Evolutionary conservation across 306 rosid genomes (phyloP).

Genomic region (cucumber (Cucumis sativus)): DNA sequence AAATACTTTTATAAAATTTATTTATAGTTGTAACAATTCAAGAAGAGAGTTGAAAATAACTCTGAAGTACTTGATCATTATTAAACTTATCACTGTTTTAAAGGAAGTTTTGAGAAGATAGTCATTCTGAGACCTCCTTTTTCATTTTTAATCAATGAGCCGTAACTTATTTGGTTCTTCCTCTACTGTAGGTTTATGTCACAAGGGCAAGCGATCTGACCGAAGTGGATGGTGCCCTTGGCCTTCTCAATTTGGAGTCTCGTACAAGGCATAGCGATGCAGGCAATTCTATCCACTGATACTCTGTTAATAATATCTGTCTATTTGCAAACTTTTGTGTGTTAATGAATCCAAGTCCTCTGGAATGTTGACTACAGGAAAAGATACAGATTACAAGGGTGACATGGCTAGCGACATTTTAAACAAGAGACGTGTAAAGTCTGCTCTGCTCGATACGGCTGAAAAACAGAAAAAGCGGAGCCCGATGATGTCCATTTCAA

Average conservation of each 20-base stretch:
- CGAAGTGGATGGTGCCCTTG: constrained; percentile 53
- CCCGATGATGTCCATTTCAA: constrained; percentile 15
- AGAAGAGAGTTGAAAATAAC: background rate
- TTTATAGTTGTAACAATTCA: background rate
- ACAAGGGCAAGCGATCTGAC: constrained; percentile 35
- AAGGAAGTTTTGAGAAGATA: background rate
- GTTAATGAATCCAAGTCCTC: constrained; percentile 4
- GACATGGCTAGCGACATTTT: constrained; percentile 13
- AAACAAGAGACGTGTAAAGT: constrained; percentile 30
- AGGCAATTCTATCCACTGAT: constrained; percentile 34
- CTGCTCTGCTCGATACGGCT: constrained; percentile 13
- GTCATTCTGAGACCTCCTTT: background rate
- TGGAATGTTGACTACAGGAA: constrained; percentile 20
- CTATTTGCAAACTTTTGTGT: background rate
- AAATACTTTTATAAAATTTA: background rate
- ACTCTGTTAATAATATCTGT: background rate
- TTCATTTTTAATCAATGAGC: background rate
- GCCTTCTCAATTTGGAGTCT: constrained; percentile 31
- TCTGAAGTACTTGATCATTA: background rate
- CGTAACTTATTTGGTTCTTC: background rate
- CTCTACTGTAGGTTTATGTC: constrained; percentile 47
- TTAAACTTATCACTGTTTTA: background rate
- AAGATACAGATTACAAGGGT: constrained; percentile 18
- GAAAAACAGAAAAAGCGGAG: constrained; percentile 35
- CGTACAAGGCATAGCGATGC: constrained; percentile 25